phyloP scores from a whole-genome alignment of 306 rosid species.

The Dalbergia oliveri region DNA sequence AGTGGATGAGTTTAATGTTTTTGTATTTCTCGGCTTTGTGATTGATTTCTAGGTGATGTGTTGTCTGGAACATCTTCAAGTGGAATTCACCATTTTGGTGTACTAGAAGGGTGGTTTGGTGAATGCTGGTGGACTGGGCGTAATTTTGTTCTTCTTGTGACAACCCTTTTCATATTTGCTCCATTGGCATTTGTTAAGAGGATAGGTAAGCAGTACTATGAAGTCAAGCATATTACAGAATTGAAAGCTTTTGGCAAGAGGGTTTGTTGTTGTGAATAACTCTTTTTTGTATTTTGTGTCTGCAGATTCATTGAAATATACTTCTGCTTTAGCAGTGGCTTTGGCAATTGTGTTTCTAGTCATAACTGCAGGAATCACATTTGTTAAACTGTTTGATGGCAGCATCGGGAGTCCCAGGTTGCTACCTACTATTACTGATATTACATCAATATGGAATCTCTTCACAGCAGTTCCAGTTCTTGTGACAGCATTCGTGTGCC shows the following conservation, averaged over 20 bases:
- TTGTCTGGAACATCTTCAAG: constrained; percentile 74
- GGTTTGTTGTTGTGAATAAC: constrained; percentile 16
- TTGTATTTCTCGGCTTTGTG: background rate
- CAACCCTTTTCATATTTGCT: constrained; percentile 64
- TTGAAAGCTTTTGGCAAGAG: background rate
- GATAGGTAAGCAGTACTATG: constrained; percentile 53
- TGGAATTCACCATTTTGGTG: constrained; percentile 70
- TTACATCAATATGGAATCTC: constrained; percentile 68
- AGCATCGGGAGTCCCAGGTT: constrained; percentile 63
- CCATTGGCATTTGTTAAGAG: constrained; percentile 69
- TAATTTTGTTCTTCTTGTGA: constrained; percentile 60
- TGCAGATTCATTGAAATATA: constrained; percentile 75
- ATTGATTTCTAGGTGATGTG: constrained; percentile 66
- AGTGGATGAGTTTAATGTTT: background rate
- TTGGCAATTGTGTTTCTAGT: constrained; percentile 70
- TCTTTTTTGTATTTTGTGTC: constrained; percentile 11
- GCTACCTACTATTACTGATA: constrained; percentile 62
- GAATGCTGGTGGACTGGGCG: constrained; percentile 73
- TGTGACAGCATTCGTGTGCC: constrained; percentile 82
- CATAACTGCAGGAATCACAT: constrained; percentile 74
- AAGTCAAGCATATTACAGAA: constrained; percentile 5
- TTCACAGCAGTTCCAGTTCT: constrained; percentile 76
- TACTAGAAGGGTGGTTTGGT: constrained; percentile 83
- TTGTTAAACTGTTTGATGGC: constrained; percentile 58
- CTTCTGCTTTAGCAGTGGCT: constrained; percentile 73